These are phyloP conservation scores for Boletus bicolor DNA, from an alignment of 768 basidiomycete species.

Conservation along the genomic window DNA sequence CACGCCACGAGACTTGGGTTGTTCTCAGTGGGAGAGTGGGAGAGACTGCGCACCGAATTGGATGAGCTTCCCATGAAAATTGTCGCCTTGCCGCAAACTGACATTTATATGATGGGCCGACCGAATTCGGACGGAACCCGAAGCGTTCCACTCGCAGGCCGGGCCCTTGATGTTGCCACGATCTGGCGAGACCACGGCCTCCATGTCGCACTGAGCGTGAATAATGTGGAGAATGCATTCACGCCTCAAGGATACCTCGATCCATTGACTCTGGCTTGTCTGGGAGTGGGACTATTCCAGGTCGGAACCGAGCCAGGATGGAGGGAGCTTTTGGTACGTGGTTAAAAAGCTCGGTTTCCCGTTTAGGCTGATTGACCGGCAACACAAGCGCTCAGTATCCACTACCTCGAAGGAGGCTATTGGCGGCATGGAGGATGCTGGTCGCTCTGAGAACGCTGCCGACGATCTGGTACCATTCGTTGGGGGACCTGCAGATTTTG, in stretches of 20 bases:
- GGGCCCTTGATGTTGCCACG: constrained; percentile 54
- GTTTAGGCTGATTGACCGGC: constrained; percentile 2
- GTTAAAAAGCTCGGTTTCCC: background rate
- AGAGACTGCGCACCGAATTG: constrained; percentile 34
- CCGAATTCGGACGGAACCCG: constrained; percentile 14
- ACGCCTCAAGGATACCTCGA: constrained; percentile 66
- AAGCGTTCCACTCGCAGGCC: constrained; percentile 39
- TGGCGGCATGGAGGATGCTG: constrained; percentile 24
- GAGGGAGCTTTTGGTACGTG: constrained; percentile 45
- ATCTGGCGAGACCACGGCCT: constrained; percentile 44
- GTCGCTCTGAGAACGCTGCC: background rate
- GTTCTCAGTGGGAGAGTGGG: constrained; percentile 47
- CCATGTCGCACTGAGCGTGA: constrained; percentile 54
- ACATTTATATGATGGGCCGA: constrained; percentile 68
- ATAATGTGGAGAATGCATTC: constrained; percentile 67
- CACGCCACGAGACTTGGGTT: constrained; percentile 59
- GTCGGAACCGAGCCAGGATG: constrained; percentile 48
- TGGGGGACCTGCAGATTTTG: constrained; percentile 54
- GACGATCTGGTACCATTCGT: constrained; percentile 34
- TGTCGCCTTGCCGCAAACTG: constrained; percentile 59
- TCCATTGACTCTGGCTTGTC: constrained; percentile 55
- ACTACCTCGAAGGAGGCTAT: constrained; percentile 50
- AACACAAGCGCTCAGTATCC: constrained; percentile 48
- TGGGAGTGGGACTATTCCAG: constrained; percentile 60
- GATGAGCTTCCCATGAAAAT: constrained; percentile 48